Conservation (phyloP, 2,329 filamentous ascomycete genomes). For the Pseudogymnoascus sp. region DNA sequence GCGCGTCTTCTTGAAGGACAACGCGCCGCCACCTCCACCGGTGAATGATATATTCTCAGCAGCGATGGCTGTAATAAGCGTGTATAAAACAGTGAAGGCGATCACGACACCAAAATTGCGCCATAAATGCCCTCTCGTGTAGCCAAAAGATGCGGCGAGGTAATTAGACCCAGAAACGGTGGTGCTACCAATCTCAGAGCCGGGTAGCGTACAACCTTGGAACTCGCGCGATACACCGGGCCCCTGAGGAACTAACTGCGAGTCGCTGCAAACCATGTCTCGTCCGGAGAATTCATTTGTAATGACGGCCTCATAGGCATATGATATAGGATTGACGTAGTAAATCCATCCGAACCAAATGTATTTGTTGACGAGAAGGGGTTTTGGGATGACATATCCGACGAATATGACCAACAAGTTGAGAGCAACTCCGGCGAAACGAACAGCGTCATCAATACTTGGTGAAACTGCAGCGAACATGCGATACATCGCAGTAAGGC, state of each 20-base stretch:
- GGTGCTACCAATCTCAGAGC: conserved; percentile 43
- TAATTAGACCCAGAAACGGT: conserved; percentile 48
- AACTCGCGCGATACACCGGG: conserved; percentile 28
- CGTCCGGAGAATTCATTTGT: conserved; percentile 62
- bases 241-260: conserved; percentile 41
- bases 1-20: conserved; percentile 64
- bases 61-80: conserved; percentile 47
- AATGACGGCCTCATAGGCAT: conserved; percentile 60
- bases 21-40: conserved; percentile 54
- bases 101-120: conserved; percentile 55
- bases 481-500: conserved; percentile 52
- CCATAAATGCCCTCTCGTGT: conserved; percentile 51
- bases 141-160: conserved; percentile 46
- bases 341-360: conserved; percentile 48
- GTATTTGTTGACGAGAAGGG: conserved; percentile 15
- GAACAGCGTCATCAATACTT: conserved; percentile 52
- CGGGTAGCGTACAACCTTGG: conserved; percentile 55
- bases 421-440: conserved; percentile 44
- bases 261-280: conserved; percentile 41
- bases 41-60: conserved; percentile 66
- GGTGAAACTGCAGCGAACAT: conserved; percentile 46
- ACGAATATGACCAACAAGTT: conserved; percentile 51
- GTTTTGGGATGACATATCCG: conserved; percentile 55
- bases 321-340: conserved; percentile 60
- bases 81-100: conserved; percentile 55